phyloP scores from a whole-genome alignment of 306 rosid species.

The Castanopsis chinensis region DNA sequence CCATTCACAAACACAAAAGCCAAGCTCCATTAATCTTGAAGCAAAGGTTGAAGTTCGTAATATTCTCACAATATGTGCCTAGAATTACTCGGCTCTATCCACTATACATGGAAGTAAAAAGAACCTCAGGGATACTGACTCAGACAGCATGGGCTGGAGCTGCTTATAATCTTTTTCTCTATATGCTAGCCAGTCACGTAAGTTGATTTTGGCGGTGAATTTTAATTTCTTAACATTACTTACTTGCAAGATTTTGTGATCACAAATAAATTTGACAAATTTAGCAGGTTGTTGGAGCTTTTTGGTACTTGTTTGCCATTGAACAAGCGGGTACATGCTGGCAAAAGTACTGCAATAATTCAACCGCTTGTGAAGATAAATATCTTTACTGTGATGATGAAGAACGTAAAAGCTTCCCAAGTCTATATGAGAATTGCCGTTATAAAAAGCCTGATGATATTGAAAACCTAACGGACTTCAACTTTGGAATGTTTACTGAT shows the following conservation, averaged over 20 bases:
- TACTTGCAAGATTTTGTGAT: constrained; percentile 9
- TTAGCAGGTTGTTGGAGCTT: constrained; percentile 79
- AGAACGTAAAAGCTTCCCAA: fast-evolving
- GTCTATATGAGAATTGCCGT: constrained; percentile 33
- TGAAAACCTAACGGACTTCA: constrained; percentile 20
- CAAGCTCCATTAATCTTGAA: not conserved
- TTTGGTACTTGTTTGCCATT: constrained; percentile 74
- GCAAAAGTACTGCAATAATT: constrained; percentile 11
- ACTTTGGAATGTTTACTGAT: constrained; percentile 62
- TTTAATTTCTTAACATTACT: not conserved
- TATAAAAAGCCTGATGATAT: constrained; percentile 23
- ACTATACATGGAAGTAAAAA: constrained; percentile 63
- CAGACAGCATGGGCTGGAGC: constrained; percentile 96
- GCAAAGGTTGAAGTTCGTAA: constrained; percentile 40
- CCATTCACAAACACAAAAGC: too few relatives aligned
- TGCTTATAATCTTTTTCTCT: constrained; percentile 75
- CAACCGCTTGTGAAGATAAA: too few relatives aligned
- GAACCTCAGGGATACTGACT: constrained; percentile 74
- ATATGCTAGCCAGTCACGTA: constrained; percentile 88
- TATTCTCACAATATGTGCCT: constrained; percentile 59
- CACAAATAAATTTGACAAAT: constrained; percentile 6
- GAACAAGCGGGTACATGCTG: constrained; percentile 63
- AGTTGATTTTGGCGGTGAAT: constrained; percentile 26
- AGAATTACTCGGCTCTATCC: constrained; percentile 60
- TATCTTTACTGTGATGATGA: constrained; percentile 25